Conservation (phyloP, 768 basidiomycete genomes). For the Leccinum subtestaceum region DNA sequence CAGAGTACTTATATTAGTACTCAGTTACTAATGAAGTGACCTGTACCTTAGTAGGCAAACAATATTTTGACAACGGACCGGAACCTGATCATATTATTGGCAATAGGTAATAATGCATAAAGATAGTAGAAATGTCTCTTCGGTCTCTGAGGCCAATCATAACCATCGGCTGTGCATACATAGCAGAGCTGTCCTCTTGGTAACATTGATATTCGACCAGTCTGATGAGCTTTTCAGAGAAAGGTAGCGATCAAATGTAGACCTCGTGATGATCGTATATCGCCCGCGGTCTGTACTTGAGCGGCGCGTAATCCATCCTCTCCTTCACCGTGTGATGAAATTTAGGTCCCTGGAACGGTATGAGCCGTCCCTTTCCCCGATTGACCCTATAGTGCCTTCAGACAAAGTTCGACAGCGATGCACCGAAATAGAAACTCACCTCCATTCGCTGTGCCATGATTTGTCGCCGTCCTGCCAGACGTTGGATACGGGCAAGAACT, state of each 20-base stretch:
- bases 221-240: neutral
- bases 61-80: too few relatives aligned
- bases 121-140: too few relatives aligned
- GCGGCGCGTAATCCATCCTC: slow-evolving; percentile 45
- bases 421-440: slow-evolving; percentile 42
- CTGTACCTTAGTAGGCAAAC: too few relatives aligned
- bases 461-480: slow-evolving; percentile 56
- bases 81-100: too few relatives aligned
- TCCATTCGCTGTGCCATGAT: slow-evolving; percentile 50
- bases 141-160: neutral
- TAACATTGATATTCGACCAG: too few relatives aligned
- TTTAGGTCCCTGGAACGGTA: slow-evolving; percentile 44
- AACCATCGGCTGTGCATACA: neutral
- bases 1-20: too few relatives aligned
- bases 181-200: too few relatives aligned
- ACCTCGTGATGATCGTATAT: slow-evolving; percentile 42
- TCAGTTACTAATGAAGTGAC: too few relatives aligned
- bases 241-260: slow-evolving; percentile 37
- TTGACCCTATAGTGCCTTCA: slow-evolving; percentile 33
- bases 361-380: slow-evolving; percentile 55
- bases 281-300: slow-evolving; percentile 61
- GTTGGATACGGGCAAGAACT: slow-evolving; percentile 55
- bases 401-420: neutral
- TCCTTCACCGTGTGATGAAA: slow-evolving; percentile 65
- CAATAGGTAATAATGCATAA: neutral